Evolutionary conservation across 2,329 filamentous ascomycete genomes (phyloP), one percentile per base, ranked within the genome.

Genomic region (Aulographum hederae): DNA sequence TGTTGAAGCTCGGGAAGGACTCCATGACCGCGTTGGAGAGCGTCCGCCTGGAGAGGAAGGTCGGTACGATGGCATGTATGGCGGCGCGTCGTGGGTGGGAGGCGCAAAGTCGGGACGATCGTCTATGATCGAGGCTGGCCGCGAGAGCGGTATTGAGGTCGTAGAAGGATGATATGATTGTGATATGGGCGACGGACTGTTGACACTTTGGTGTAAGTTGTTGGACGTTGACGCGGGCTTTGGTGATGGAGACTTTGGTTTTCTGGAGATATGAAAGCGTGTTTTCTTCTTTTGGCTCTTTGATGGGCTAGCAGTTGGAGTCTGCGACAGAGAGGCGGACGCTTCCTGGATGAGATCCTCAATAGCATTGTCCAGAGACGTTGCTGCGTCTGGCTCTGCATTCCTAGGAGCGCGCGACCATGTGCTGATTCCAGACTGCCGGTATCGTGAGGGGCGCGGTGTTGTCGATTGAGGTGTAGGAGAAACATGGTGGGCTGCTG

Each of bases 31-130:
- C 12, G 39, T 44, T 23, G 41, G 51, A 56, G 12, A 78, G 2
- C 68, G 61, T 34, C 69, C 58, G 1, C 65, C 64, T 1, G 68
- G 69, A 4, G 73, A 72, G 11, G 50, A 43, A 10, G 58, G 50
- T 33, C 54, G 20, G n/a, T 38, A 34, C 13, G 32, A 32, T 11
- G 18, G 65, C 2, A 67, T 62, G 40, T 79, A 75, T 21, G 70
- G 65, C 3, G 73, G 69, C 4, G 63, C 63, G 47, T 78, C 72
- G 37, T 61, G 57, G 2, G 66, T 65, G 3, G 68, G 65, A 32
- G 76, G 73, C 2, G 56, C 57, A 34, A 65, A 59, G 28, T 53
- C 53, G 4, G 61, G 61, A 2, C 56, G 58, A 34, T 48, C 49
- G 41, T 67, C 63, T 25, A 68, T 46, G 18, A 69, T 54, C 2